Percentiles rank a stretch among this genome's conserved stretches.
Conservation (phyloP, 768 basidiomycete genomes). For the Psilocybe azurescens region DNA sequence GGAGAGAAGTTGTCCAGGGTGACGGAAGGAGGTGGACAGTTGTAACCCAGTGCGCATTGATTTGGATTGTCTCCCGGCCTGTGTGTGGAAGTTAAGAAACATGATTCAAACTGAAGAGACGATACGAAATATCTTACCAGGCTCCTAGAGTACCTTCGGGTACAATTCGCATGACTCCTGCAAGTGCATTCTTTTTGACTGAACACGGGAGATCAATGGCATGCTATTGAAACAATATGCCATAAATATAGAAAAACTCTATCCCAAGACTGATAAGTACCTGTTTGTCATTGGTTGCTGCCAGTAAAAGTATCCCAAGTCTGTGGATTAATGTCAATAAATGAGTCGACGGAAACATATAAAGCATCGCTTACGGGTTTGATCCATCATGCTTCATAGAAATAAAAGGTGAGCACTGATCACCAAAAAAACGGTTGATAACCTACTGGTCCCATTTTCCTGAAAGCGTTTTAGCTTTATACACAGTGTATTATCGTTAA, state of each 20-base stretch:
- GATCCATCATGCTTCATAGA: conserved; percentile 65
- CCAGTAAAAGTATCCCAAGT: conserved; percentile 71
- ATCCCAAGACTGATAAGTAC: conserved; percentile 31
- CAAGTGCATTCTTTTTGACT: conserved; percentile 59
- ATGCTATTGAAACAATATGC: conserved; percentile 38
- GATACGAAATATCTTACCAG: conserved; percentile 43
- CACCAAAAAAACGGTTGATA: conserved; percentile 6
- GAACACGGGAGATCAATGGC: conserved; percentile 56
- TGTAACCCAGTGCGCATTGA: conserved; percentile 57
- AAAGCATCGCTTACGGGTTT: conserved; percentile 50
- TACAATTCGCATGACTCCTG: conserved; percentile 68
- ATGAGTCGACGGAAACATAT: neutral
- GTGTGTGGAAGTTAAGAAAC: neutral
- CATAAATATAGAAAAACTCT: neutral
- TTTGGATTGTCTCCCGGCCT: conserved; percentile 73
- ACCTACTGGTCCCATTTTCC: conserved; percentile 71
- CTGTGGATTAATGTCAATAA: conserved; percentile 23
- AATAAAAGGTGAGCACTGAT: neutral
- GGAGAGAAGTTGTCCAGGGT: conserved; percentile 63
- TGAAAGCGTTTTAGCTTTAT: conserved; percentile 18
- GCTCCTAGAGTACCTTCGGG: conserved; percentile 66
- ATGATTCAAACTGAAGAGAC: neutral
- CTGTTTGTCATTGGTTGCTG: conserved; percentile 73
- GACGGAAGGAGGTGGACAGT: conserved; percentile 53
- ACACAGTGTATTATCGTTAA: neutral